Base-by-base conservation (phyloP, 75 land plant species). In the Selaginella moellendorffii region DNA sequence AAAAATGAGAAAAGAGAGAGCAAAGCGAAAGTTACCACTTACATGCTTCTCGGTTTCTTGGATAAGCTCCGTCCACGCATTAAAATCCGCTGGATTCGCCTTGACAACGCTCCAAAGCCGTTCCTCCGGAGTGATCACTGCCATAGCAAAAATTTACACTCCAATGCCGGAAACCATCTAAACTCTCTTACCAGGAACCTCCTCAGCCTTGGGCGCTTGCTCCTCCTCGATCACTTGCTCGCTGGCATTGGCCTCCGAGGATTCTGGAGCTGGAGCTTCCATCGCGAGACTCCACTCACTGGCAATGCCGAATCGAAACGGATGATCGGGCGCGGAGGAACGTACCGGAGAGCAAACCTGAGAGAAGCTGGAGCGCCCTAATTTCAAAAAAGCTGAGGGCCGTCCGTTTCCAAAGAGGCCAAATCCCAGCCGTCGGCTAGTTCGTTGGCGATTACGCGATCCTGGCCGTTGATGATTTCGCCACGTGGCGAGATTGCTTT, bases 21-120 rank as follows among this genome's bases (percentile, higher is more conserved):
- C n/a, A n/a, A n/a, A n/a, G n/a, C n/a, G n/a, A n/a, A n/a, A n/a
- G n/a, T n/a, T n/a, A n/a, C n/a, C 76, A 77, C 78, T 76, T 54
- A 80, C 82, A 24, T 66, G 74, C 73, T 83, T 88, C 68, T 93
- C 98, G 19, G 96, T 90, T 67, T 88, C 96, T 70, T 88, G 87
- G 51, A 93, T 88, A 8, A 93, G 75, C 1, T 80, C 60, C 62
- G 90, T 93, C 98, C 98, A 93, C 9, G 98, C 79, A 69, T 80
- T 80, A 62, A 93, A 93, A 66, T 93, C 98, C 51, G 81, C 80
- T 2, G 85, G 81, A 73, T 93, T 88, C 8, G 79, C 84, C 67
- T 59, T 83, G 53, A 93, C 96, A 28, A 80, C 69, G 59, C 68
- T 75, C 98, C 98, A 93, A 8, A 93, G 53, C 21, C 90, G 69